Base-by-base conservation (phyloP, 148 eudicot genomes). In the Spergularia marina region DNA sequence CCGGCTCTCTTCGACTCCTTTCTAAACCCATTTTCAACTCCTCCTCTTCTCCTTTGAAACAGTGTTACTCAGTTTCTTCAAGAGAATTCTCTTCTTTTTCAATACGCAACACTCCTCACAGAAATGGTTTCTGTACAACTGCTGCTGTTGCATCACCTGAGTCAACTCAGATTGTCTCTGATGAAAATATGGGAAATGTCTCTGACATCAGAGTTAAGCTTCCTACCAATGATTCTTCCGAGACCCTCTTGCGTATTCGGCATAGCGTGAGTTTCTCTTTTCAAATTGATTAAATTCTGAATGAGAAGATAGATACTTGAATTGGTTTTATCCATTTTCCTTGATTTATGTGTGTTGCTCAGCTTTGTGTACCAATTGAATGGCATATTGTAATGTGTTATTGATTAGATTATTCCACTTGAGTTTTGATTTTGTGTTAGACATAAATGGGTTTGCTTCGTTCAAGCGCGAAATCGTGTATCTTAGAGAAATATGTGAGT, bases 191-290 rank as follows among this genome's bases (percentile, higher is more conserved):
- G 53, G 56, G 16, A 0, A 56, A 23, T 16, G 60, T 72, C 34
- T 58, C 68, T 51, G 77, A 76, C 17, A 78, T 82, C 16, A 87
- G 74, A 71, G 49, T 92, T 20, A 91, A 89, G 55, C 88, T 95
- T 64, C 98, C 98, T 39, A 89, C 97, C 25, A 92, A 92, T 65
- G 80, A 92, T 17, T 90, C 97, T 7, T 90, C 96, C 4, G 84
- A 83, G 40, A 69, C 57, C 39, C 94, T 95, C 21, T 86, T 95
- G 58, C 81, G 85, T 63, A 82, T 95, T 84, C 97, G 98, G 56
- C 98, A 95, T 81, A 85, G 96, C 5, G 98, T 95, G 84, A 83
- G 85, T 65, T 65, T 73, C 40, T 10, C 8, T 17, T 65, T 72
- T n/a, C 21, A n/a, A 14, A 44, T 68, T 66, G 18, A 8, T 74